These are phyloP conservation scores for Meyerozyma carpophila DNA, from an alignment of 1,139 yeast genomes.

Conservation along the genomic window DNA sequence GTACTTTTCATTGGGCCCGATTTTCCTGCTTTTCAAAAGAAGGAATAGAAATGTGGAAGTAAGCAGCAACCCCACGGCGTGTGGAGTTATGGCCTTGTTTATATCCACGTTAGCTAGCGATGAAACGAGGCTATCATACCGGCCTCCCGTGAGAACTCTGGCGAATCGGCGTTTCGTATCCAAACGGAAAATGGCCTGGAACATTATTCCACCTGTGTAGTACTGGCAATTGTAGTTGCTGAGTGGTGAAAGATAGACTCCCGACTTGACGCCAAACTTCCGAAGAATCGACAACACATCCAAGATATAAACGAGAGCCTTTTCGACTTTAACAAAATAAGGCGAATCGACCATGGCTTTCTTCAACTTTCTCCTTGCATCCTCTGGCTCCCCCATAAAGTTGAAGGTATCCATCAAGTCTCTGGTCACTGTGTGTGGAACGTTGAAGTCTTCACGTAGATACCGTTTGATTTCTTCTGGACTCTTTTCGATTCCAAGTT, in stretches of 20 bases:
- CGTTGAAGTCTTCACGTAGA: slow-evolving; percentile 63
- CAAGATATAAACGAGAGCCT: slow-evolving; percentile 53
- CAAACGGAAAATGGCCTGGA: slow-evolving; percentile 67
- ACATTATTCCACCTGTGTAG: slow-evolving; percentile 79
- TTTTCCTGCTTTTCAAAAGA: slow-evolving; percentile 29
- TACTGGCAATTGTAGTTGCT: slow-evolving; percentile 78
- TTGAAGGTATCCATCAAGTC: slow-evolving; percentile 74
- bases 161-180: slow-evolving; percentile 36
- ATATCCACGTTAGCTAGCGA: slow-evolving; percentile 47
- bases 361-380: slow-evolving; percentile 56
- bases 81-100: slow-evolving; percentile 25
- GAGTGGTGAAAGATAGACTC: slow-evolving; percentile 56
- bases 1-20: slow-evolving; percentile 16
- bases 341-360: slow-evolving; percentile 77
- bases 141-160: slow-evolving; percentile 84
- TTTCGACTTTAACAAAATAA: slow-evolving; percentile 53
- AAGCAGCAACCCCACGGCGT: slow-evolving; percentile 82
- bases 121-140: slow-evolving; percentile 71
- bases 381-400: slow-evolving; percentile 61
- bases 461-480: slow-evolving; percentile 61
- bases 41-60: slow-evolving; percentile 38
- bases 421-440: slow-evolving; percentile 76
- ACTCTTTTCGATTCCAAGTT: slow-evolving; percentile 66
- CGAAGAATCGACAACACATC: slow-evolving; percentile 52
- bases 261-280: slow-evolving; percentile 43